Evolutionary conservation across 768 basidiomycete genomes (phyloP).

Genomic region (Pholiota molesta): DNA sequence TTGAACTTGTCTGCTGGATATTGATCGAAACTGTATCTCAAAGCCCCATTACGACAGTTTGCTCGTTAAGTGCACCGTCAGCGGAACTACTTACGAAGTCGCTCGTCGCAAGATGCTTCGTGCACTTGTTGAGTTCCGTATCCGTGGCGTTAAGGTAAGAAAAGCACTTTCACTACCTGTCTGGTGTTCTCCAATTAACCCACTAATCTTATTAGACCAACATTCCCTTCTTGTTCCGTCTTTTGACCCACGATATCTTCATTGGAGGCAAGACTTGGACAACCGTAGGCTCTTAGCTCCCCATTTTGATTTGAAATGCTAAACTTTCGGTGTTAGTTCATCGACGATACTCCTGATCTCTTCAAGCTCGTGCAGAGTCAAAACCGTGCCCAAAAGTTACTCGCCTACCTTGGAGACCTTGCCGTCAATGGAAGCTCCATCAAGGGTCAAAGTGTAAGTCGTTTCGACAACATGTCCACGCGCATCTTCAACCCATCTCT

Average conservation of each 20-base stretch:
- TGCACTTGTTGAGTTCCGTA: conserved; percentile 99
- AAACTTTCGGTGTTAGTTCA: conserved; percentile 62
- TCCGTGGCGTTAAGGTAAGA: conserved; percentile 94
- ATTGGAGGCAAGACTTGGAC: conserved; percentile 99
- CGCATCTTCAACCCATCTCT: background rate
- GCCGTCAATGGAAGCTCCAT: conserved; percentile 98
- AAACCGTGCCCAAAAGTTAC: conserved; percentile 96
- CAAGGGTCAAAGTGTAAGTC: conserved; percentile 80
- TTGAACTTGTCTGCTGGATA: background rate
- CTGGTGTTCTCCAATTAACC: background rate
- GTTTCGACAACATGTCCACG: conserved; percentile 1
- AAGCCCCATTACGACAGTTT: conserved; percentile 98
- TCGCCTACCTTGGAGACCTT: conserved; percentile 96
- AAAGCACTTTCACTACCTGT: background rate
- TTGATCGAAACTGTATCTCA: conserved; percentile 7
- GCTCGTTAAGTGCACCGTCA: conserved; percentile 94
- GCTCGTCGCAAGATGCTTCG: conserved; percentile 99
- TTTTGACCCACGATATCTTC: conserved; percentile 95
- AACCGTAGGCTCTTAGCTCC: conserved; percentile 42
- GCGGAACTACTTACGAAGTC: conserved; percentile 97
- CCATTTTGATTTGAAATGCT: background rate
- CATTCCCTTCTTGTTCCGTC: conserved; percentile 98
- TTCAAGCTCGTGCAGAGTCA: conserved; percentile 98
- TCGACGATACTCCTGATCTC: conserved; percentile 98
- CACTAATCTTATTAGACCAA: conserved; percentile 71